Evolutionary conservation across 352 stramenopile species (phyloP), one percentile per base, ranked within the genome.

Genomic region (Globisporangium yorkense): DNA sequence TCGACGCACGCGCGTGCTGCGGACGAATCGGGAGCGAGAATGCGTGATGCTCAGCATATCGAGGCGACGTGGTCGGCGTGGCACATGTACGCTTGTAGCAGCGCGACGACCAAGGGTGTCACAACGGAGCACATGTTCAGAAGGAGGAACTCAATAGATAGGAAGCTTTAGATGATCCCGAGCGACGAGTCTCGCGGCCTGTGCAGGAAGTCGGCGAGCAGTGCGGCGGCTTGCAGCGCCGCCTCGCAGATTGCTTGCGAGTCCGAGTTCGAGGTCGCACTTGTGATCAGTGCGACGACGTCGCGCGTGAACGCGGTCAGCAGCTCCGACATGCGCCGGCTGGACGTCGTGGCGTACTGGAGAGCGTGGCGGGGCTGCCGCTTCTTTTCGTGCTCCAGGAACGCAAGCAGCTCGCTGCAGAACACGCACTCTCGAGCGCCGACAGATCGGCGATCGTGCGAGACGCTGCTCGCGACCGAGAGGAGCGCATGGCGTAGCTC

Each of bases 331-430:
- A 52, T 39, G 12, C 47, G 24, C 15, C 24, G 47, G 16, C 27
- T 52, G 12, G 47, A 52, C 15, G 47, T 39, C 27, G 47, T 20
- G 5, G 29, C 10, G 24, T 13, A 35, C 47, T 52, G 47, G 27
- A 52, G 47, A 15, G 47, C 18, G 27, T 33, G 16, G 27, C 47
- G 47, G 15, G 47, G 47, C 24, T 35, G 47, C 27, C 27, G 47
- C 47, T 52, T 52, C 47, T 52, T 52, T 24, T 52, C 47, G 47
- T 52, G 6, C 47, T 12, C 1, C 16, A 52, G 24, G 47, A 33
- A 52, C 27, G 27, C 47, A 27, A 52, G 47, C 27, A 52, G 16
- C 4, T 33, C 24, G 5, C 27, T 52, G 47, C 47, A 39, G 27
- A 52, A 52, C 47, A 27, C 27, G 13, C 37, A 43, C 8, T 43